These are phyloP conservation scores for Panicum miliaceum DNA, from an alignment of 176 grass and related monocot genomes.

Conservation along the genomic window DNA sequence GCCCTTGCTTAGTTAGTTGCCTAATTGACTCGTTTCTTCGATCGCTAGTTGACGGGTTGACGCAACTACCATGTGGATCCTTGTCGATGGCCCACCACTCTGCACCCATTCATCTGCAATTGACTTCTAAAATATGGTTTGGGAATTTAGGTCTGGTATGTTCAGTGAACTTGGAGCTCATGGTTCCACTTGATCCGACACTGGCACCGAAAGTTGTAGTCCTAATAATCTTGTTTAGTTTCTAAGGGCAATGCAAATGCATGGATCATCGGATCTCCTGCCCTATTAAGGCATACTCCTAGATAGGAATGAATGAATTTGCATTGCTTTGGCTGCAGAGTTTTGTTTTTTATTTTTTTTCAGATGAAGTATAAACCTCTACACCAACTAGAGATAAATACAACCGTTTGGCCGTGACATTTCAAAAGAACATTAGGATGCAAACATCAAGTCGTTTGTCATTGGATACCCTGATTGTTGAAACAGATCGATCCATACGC, in stretches of 20 bases:
- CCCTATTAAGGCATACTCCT: not conserved
- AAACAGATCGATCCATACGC: not conserved
- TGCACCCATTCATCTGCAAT: not conserved
- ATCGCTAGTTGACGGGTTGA: not conserved
- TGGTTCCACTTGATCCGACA: slow-evolving; percentile 17
- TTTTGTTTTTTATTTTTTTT: no score
- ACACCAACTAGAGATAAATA: no score
- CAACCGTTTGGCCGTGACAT: no score
- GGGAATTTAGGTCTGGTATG: not conserved
- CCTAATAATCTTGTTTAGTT: slow-evolving; percentile 22
- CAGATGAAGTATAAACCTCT: no score
- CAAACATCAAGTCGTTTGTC: not conserved
- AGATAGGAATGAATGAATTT: not conserved
- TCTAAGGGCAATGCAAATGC: not conserved
- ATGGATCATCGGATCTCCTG: not conserved
- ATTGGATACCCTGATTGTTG: not conserved
- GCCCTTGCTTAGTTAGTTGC: slow-evolving; percentile 6
- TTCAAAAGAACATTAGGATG: not conserved
- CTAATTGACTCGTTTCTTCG: not conserved
- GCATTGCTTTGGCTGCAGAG: not conserved
- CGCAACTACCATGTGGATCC: slow-evolving; percentile 22
- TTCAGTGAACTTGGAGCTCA: not conserved
- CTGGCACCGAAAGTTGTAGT: slow-evolving; percentile 8
- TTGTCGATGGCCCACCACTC: slow-evolving; percentile 14
- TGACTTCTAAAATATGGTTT: slow-evolving; percentile 17